Base-by-base conservation (phyloP, 129 eudicot genomes). In the Saussurea involucrata region DNA sequence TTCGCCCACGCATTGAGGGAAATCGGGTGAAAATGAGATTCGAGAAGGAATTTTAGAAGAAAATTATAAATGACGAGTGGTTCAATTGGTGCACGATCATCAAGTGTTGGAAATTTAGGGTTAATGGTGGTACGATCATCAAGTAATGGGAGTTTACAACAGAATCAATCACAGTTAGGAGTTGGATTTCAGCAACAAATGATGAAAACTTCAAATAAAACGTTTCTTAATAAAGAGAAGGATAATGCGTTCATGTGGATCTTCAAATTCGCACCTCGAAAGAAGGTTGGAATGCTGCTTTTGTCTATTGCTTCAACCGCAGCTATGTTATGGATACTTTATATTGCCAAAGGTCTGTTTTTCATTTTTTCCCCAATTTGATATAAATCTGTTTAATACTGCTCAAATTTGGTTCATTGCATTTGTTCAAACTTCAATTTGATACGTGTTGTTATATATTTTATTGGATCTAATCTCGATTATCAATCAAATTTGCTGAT, bases 221-320 rank as follows among this genome's bases (percentile, higher is more conserved):
- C 85, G 87, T 57, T 80, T 40, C 44, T 32, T 75, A 80, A 80
- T 74, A 90, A 90, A 74, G 97, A 89, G 27, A 94, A 91, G 82
- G 97, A 94, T 10, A 89, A 72, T 25, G 81, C 84, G 53, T 87
- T 88, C 46, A 84, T 81, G 22, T 88, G 96, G 99, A 83, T 95
- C 84, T 85, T 65, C 69, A 95, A 92, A 78, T 78, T 88, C 60
- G 95, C 87, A n/a, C 95, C 96, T 6, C 81, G 95, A 12, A 95
- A 85, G 84, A 95, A 89, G 83, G 88, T 89, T 72, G 97, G 97
- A 27, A 91, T 95, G 98, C 85, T 91, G 85, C 84, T 95, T 24
- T 79, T 95, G 84, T 87, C 88, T 75, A 53, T 87, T 40, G 89
- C 89, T 79, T 91, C 97, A 0, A 80, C 87, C 25, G 90, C 85